Base-by-base conservation (phyloP, 345 rosid genomes). In the Lepidium aucheri region DNA sequence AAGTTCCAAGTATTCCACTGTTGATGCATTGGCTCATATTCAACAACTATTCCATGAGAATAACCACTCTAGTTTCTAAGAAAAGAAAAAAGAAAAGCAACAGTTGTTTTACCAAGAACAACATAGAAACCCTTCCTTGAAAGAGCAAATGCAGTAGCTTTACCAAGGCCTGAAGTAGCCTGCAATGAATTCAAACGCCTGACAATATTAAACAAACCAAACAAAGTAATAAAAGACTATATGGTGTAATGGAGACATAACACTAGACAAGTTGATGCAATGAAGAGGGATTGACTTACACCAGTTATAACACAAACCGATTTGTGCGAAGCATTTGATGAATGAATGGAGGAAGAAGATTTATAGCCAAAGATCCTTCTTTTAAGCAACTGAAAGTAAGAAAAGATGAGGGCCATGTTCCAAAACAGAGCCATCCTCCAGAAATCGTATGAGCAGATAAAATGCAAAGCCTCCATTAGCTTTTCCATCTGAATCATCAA, bases 131-230 rank as follows among this genome's bases (percentile, higher is more conserved):
- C 95, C 73, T 87, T 77, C 59, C 51, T 73, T 38, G 93, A 78
- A 67, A 89, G 87, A 73, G 82, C 83, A 76, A 50, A 68, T 34
- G 96, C 95, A 13, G 91, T 83, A 10, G 87, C 90, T 36, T 79
- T 84, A 24, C 97, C 97, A 22, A 89, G 63, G 40, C 97, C 98
- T 63, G 91, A 87, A 32, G 91, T 82, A 65, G 83, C 87, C 98
- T 89, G 70, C 47, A 63, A 43, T 12, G 65, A 69, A 74, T 7
- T 39, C 54, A 30, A 9, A 28, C 28, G 72, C 9, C 39, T 26
- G 20, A 38, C 9, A 10, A 36, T 26, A 2, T 35, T 60, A 42
- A 35, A 7, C 9, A 45, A 53, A 10, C 40, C 3, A 32, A 46
- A 0, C 24, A 51, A 1, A 30, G 26, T 24, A 2, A 24, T n/a